Evolutionary conservation across 352 stramenopile species (phyloP).

Genomic region (Phytophthora rubi): DNA sequence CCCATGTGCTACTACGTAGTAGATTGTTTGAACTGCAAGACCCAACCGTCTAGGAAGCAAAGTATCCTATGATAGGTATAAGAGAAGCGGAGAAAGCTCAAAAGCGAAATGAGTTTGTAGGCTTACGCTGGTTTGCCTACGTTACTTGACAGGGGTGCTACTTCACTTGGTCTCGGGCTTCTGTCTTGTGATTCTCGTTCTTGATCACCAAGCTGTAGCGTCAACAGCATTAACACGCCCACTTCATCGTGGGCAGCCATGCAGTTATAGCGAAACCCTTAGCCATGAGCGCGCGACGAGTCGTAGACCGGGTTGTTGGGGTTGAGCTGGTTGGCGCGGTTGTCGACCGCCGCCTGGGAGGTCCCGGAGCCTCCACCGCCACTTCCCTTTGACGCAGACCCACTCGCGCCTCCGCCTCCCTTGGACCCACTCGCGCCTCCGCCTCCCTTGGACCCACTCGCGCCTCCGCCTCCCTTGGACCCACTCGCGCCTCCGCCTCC

Average conservation of each 20-base stretch:
- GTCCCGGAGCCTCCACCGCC: constrained; percentile 1
- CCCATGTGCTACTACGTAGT: not conserved
- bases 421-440: constrained; percentile 7
- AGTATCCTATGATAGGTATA: too few species aligned
- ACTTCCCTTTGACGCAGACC: constrained; percentile 7
- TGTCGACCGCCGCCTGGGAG: constrained; percentile 37
- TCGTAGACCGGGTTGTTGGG: constrained; percentile 47
- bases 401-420: constrained; percentile 4
- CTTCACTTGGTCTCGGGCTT: not conserved
- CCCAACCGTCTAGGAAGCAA: not conserved
- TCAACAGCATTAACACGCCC: not conserved
- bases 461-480: constrained; percentile 9
- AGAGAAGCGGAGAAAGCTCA: not conserved
- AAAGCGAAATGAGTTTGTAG: not conserved
- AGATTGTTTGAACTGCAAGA: not conserved
- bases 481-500: constrained; percentile 3
- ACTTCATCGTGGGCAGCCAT: constrained; percentile 1
- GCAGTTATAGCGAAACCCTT: not conserved
- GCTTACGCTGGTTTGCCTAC: not conserved
- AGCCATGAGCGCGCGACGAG: constrained; percentile 30
- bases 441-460: constrained; percentile 8
- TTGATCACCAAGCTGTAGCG: not conserved
- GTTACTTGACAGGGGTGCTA: constrained; percentile 2
- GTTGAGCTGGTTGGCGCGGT: constrained; percentile 49
- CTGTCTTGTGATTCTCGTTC: not conserved